These are phyloP conservation scores for Diplodia corticola DNA, from an alignment of 2,329 filamentous ascomycete species.

Conservation along the genomic window DNA sequence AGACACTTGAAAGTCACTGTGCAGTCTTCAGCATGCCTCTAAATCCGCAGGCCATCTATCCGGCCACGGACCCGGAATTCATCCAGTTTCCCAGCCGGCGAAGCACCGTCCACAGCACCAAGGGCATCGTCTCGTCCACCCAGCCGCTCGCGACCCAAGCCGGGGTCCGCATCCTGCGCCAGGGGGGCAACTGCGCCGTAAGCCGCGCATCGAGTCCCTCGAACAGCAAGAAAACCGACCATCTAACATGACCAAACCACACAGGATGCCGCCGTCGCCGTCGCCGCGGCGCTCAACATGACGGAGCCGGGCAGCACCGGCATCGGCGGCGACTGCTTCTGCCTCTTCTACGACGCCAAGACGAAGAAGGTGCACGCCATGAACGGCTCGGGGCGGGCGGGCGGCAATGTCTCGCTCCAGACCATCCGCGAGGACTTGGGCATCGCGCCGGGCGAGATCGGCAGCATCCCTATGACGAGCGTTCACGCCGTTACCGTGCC, in stretches of 20 bases:
- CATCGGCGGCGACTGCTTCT: slow-evolving; percentile 97
- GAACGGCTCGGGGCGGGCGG: slow-evolving; percentile 90
- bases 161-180: slow-evolving; percentile 78
- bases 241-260: not conserved
- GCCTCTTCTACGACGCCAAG: slow-evolving; percentile 84
- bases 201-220: slow-evolving; percentile 19
- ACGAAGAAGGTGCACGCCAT: slow-evolving; percentile 79
- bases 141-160: slow-evolving; percentile 89
- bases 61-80: slow-evolving; percentile 54
- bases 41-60: slow-evolving; percentile 49
- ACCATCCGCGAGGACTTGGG: slow-evolving; percentile 69
- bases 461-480: slow-evolving; percentile 70
- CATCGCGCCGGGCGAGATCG: slow-evolving; percentile 57
- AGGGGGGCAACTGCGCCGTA: slow-evolving; percentile 91
- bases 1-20: not conserved
- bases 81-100: slow-evolving; percentile 73
- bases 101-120: slow-evolving; percentile 90
- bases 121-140: slow-evolving; percentile 86
- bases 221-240: not conserved
- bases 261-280: slow-evolving; percentile 93
- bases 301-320: slow-evolving; percentile 92
- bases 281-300: slow-evolving; percentile 88
- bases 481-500: slow-evolving; percentile 84
- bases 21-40: slow-evolving; percentile 45
- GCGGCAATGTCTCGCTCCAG: slow-evolving; percentile 67